Evolutionary conservation across 768 basidiomycete genomes (phyloP), one percentile per base, ranked within the genome.

Genomic region (Trametes elegans): DNA sequence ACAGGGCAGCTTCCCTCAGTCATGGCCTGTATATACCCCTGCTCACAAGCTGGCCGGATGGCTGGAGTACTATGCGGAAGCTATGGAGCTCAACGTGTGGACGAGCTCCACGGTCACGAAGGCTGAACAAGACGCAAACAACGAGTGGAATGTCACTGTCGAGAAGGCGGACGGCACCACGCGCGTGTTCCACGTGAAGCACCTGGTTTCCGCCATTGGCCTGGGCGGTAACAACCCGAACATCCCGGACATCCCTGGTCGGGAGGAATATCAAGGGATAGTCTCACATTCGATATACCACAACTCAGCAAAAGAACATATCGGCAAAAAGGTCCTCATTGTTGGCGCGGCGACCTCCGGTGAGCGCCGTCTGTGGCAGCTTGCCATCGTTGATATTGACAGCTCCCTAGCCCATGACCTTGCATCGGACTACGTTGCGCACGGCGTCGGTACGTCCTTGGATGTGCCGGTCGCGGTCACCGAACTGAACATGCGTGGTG

Each of bases 251-350:
- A 57, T 69, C 19, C 67, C 69, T 16, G 69, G 68, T 9, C 55
- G 82, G 79, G 78, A 82, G 19, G 73, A 71, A 5, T 89, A 86
- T 74, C 79, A 82, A 59, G 88, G 88, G 7, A 70, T 79, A 46
- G 67, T 83, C 3, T 59, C 83, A 14, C 88, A 90, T 65, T 87
- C 86, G 0, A 74, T 68, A 5, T 64, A 76, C 24, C 82, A 88
- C 66, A 74, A 76, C 35, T 72, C 66, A n/a, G 83, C 84, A 0
- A 68, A 72, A 10, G 81, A 82, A 35, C 83, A 83, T 60, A 40
- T 65, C 1, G 88, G 85, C 13, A 89, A 89, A 71, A 90, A 84
- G 63, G 85, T 88, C 0, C 74, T 84, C 3, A 81, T 90, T 2
- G 70, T 90, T 4, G 88, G 88, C 1, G 76, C 86, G 13, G 82